A percentile compares a stretch with the other conserved stretches of the same genome.
These are phyloP conservation scores for Sporothrix sp. DNA, from an alignment of 2,329 filamentous ascomycete species.

Conservation along the genomic window DNA sequence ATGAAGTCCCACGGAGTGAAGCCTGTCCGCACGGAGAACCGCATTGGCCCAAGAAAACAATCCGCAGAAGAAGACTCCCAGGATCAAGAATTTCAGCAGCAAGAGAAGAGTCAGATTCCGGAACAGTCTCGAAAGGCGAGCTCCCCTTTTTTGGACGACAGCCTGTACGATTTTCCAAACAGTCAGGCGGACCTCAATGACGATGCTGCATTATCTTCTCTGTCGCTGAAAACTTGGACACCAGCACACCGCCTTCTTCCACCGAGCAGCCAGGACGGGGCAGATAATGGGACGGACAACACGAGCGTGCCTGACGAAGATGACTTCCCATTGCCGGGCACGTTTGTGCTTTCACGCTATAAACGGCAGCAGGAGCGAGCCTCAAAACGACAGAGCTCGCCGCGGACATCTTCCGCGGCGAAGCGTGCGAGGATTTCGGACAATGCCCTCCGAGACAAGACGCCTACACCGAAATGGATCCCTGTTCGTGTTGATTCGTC, in stretches of 20 bases:
- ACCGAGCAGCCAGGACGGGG: constrained; percentile 23
- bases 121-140: constrained; percentile 12
- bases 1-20: constrained; percentile 46
- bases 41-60: constrained; percentile 20
- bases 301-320: constrained; percentile 26
- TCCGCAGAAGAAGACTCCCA: constrained; percentile 34
- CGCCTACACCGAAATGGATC: constrained; percentile 7
- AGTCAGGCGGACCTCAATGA: neutral
- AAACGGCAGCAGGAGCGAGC: constrained; percentile 10
- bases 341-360: constrained; percentile 17
- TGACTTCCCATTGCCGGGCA: constrained; percentile 22
- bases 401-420: constrained; percentile 17
- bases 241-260: constrained; percentile 17
- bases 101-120: constrained; percentile 40
- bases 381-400: constrained; percentile 19
- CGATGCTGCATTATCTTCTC: constrained; percentile 15
- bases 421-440: constrained; percentile 20
- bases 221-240: constrained; percentile 23
- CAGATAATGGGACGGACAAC: constrained; percentile 23
- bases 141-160: neutral
- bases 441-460: neutral
- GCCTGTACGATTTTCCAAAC: constrained; percentile 7
- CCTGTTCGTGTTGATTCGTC: constrained; percentile 14
- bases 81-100: constrained; percentile 39
- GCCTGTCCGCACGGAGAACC: constrained; percentile 36